phyloP scores from a whole-genome alignment of 1,284 basidiomycete species.

The Trametes polyzona region DNA sequence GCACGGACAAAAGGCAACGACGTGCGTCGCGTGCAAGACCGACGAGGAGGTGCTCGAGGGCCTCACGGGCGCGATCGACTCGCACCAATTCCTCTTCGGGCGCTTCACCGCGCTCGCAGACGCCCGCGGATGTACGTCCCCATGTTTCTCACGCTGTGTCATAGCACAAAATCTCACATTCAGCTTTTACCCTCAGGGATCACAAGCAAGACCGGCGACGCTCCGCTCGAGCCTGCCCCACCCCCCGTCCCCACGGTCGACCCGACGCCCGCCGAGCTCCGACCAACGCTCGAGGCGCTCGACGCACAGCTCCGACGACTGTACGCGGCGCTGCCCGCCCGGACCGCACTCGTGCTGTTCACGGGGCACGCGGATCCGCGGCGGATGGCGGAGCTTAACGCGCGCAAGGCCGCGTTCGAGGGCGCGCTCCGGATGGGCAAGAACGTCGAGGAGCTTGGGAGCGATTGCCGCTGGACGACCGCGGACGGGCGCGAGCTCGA shows the following conservation, averaged over 20 bases:
- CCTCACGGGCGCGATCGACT: slow-evolving; percentile 59
- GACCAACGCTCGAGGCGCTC: slow-evolving; percentile 49
- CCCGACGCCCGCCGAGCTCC: slow-evolving; percentile 32
- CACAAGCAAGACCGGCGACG: slow-evolving; percentile 53
- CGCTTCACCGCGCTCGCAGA: slow-evolving; percentile 80
- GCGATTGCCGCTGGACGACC: slow-evolving; percentile 67
- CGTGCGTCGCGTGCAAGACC: slow-evolving; percentile 68
- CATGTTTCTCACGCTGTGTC: not conserved
- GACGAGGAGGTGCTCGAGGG: slow-evolving; percentile 80
- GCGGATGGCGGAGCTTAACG: slow-evolving; percentile 70
- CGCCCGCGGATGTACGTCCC: slow-evolving; percentile 72
- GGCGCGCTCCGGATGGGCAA: slow-evolving; percentile 61
- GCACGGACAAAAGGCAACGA: slow-evolving; percentile 83
- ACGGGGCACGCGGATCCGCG: slow-evolving; percentile 89
- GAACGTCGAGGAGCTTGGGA: slow-evolving; percentile 49
- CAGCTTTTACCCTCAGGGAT: slow-evolving; percentile 54
- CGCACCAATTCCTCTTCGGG: slow-evolving; percentile 82
- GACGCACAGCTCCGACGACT: slow-evolving; percentile 65
- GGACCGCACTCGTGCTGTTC: slow-evolving; percentile 83
- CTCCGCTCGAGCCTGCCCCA: slow-evolving; percentile 33
- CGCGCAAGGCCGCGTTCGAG: slow-evolving; percentile 76
- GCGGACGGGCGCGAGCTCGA: slow-evolving; percentile 79
- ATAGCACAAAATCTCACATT: not conserved
- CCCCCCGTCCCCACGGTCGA: slow-evolving; percentile 30
- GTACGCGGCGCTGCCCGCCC: slow-evolving; percentile 70